Evolutionary conservation across 2,329 filamentous ascomycete genomes (phyloP).

Genomic region (Massarina eburnea): DNA sequence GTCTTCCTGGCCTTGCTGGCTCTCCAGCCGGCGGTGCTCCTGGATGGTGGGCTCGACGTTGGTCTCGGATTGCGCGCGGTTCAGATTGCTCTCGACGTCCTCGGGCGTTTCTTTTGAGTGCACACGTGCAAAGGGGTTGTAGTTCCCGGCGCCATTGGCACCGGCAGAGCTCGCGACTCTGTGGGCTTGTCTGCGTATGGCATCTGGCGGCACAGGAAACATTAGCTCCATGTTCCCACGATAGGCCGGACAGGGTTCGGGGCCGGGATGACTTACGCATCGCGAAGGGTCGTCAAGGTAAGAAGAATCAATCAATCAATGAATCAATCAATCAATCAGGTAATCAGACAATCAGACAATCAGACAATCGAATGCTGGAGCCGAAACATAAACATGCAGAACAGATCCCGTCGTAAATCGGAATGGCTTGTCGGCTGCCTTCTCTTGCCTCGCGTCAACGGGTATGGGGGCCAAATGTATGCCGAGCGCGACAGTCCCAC

Average conservation of each 20-base stretch:
- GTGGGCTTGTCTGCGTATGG: slow-evolving; percentile 40
- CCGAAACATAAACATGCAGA: no score
- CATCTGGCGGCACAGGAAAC: slow-evolving; percentile 30
- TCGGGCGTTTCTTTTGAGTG: slow-evolving; percentile 23
- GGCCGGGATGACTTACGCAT: not conserved
- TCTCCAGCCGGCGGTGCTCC: slow-evolving; percentile 28
- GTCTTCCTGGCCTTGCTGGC: slow-evolving; percentile 28
- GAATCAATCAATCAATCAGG: not conserved
- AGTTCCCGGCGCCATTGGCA: slow-evolving; percentile 27
- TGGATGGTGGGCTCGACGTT: slow-evolving; percentile 23
- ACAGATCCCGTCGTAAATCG: no score
- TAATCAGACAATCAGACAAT: no score
- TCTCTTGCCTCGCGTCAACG: not conserved
- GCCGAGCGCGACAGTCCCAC: not conserved
- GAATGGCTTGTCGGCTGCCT: no score
- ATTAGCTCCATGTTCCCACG: slow-evolving; percentile 4
- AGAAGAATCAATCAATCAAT: not conserved
- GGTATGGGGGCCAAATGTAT: not conserved
- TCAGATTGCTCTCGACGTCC: slow-evolving; percentile 34
- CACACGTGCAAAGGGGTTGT: slow-evolving; percentile 38
- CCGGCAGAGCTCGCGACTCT: slow-evolving; percentile 33
- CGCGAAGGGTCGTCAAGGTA: no score
- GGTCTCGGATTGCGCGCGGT: slow-evolving; percentile 28
- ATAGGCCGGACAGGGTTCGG: not conserved
- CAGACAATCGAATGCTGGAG: no score